A percentile compares a stretch with the other conserved stretches of the same genome.
Conservation (phyloP, 768 basidiomycete genomes). For the Boletus rex-veris region DNA sequence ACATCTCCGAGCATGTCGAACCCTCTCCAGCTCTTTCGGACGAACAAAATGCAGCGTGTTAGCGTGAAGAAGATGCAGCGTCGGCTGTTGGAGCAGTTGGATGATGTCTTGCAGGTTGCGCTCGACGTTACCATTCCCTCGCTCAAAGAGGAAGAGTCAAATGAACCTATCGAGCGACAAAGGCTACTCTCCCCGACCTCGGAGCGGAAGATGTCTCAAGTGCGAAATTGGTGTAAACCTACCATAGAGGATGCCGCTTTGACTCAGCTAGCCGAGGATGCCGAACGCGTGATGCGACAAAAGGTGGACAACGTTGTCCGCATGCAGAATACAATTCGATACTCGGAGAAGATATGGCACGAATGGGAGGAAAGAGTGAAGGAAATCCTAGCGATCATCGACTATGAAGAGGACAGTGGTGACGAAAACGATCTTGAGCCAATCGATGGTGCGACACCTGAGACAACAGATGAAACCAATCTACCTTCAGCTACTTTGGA, state of each 20-base stretch:
- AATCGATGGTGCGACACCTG: conserved; percentile 23
- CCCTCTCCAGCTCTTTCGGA: conserved; percentile 74
- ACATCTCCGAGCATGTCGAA: conserved; percentile 69
- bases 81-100: conserved; percentile 78
- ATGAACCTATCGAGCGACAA: conserved; percentile 90
- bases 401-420: conserved; percentile 52
- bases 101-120: conserved; percentile 79
- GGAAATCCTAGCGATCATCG: conserved; percentile 53
- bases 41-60: conserved; percentile 72
- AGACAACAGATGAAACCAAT: conserved; percentile 20
- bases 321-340: conserved; percentile 95
- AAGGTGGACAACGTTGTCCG: conserved; percentile 95
- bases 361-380: conserved; percentile 95
- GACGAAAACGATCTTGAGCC: conserved; percentile 42
- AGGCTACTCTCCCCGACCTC: conserved; percentile 85
- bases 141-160: conserved; percentile 86
- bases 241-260: conserved; percentile 83
- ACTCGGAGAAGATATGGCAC: conserved; percentile 93
- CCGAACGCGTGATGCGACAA: conserved; percentile 83
- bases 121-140: conserved; percentile 82
- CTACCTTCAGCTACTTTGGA: conserved; percentile 11
- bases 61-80: conserved; percentile 81
- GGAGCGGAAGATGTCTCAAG: conserved; percentile 79
- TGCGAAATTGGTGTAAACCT: conserved; percentile 86
- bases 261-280: conserved; percentile 78